Base-by-base conservation (phyloP, 768 basidiomycete species). In the Coprinopsis strossmayeri region DNA sequence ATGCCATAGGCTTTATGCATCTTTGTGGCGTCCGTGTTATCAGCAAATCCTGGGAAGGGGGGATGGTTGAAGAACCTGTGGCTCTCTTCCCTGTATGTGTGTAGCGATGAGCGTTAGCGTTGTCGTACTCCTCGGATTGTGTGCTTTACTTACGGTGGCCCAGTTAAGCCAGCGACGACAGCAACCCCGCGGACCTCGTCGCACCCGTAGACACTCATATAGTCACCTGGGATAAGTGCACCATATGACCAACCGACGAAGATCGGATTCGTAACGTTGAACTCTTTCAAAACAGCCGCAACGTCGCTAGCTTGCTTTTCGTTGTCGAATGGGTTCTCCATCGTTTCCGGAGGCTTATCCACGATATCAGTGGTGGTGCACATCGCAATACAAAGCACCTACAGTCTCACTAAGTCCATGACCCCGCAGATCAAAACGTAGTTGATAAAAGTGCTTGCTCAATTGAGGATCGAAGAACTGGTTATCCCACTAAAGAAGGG, bases 351-450 rank as follows among this genome's bases (percentile, higher is more conserved):
- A 15, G 48, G 48, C 48, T 49, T 41, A 43, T 28, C 37, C 18
- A 26, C 3, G 42, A 32, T 38, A 23, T 34, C 17, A 39, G 18
- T 24, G 23, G 20, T 24, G 4, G 32, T 25, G 30, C 23, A 34
- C 18, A 11, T 24, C 13, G 11, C 23, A 25, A 7, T 42, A 17
- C 13, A n/a, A n/a, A 45, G 13, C 15, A 23, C 48, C 20, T 20
- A 49, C 48, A 23, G 48, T 49, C 17, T 49, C 48, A n/a, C 48
- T 49, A 5, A 39, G 25, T 20, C 48, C 48, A n/a, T 49, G 48
- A 12, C 48, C 48, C 18, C 48, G 48, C 23, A 49, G 30, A 24
- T 49, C 48, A 21, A 49, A 49, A 28, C 48, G 48, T 2, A 49
- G 28, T 49, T 49, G 48, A 34, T 49, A 49, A 25, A 49, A 49